These are phyloP conservation scores for Lagenidium giganteum DNA, from an alignment of 352 stramenopile genomes.

Conservation along the genomic window DNA sequence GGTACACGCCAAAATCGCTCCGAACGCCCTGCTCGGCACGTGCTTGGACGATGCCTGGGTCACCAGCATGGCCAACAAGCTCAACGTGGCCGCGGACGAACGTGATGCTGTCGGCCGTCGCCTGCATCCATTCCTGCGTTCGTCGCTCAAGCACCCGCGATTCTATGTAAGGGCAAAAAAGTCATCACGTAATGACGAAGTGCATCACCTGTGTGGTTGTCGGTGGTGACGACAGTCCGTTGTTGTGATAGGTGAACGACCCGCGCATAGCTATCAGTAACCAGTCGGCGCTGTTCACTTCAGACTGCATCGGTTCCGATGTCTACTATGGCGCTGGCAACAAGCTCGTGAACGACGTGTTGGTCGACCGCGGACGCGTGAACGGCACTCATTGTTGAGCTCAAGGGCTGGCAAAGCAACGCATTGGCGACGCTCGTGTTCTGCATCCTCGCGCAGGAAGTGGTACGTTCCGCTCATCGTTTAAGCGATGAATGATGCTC, in stretches of 20 bases:
- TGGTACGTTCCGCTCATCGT: no score
- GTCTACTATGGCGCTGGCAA: slow-evolving; percentile 6
- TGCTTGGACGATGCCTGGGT: slow-evolving; percentile 6
- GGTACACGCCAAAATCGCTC: no score
- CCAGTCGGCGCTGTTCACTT: not conserved
- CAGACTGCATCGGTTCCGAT: slow-evolving; percentile 3
- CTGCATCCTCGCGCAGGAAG: slow-evolving; percentile 39
- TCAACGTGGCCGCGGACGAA: not conserved
- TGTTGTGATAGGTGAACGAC: not conserved
- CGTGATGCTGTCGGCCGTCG: not conserved
- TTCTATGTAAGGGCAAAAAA: no score
- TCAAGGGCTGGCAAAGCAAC: slow-evolving; percentile 38
- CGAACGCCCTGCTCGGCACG: slow-evolving; percentile 6
- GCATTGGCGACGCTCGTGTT: slow-evolving; percentile 29
- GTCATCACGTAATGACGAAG: no score
- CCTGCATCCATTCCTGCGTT: not conserved
- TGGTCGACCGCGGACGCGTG: slow-evolving; percentile 6
- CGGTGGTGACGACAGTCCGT: not conserved
- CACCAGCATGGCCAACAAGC: not conserved
- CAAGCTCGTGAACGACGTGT: not conserved
- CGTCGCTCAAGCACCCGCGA: not conserved
- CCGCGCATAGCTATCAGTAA: not conserved
- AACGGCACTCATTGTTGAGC: slow-evolving; percentile 24
- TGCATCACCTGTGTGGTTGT: slow-evolving; percentile 1
- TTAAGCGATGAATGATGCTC: no score